phyloP scores from a whole-genome alignment of 441 rosid genomes.

The Aquilaria agallochum region DNA sequence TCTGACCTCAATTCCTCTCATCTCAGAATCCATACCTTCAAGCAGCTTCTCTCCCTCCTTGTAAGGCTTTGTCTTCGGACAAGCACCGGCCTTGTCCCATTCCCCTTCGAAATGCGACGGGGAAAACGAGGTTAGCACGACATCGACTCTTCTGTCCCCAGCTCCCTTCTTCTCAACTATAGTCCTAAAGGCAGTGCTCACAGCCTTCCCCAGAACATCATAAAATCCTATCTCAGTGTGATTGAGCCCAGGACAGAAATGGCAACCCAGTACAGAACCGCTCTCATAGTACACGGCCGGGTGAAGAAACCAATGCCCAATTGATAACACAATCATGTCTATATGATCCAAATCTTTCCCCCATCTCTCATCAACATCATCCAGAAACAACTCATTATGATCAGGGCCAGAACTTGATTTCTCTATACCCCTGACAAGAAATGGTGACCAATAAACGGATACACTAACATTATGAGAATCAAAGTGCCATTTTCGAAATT shows the following conservation, averaged over 20 bases:
- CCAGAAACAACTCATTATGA: conserved; percentile 63
- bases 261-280: conserved; percentile 70
- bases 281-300: conserved; percentile 80
- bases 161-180: conserved; percentile 29
- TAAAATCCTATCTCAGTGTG: conserved; percentile 75
- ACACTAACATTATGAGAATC: conserved; percentile 44
- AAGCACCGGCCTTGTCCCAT: conserved; percentile 89
- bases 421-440: conserved; percentile 76
- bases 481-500: conserved; percentile 75
- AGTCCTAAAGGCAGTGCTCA: conserved; percentile 53
- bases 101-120: conserved; percentile 95
- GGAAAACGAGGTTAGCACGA: conserved; percentile 65
- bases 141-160: conserved; percentile 22
- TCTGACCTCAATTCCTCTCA: conserved; percentile 60
- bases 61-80: conserved; percentile 74
- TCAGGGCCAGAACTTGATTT: conserved; percentile 55
- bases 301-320: conserved; percentile 94
- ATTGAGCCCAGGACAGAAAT: conserved; percentile 66
- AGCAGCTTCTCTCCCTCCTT: conserved; percentile 51
- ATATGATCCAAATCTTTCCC: conserved; percentile 48
- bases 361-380: conserved; percentile 75
- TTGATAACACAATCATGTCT: conserved; percentile 60
- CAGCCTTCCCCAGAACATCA: conserved; percentile 67
- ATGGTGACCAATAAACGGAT: conserved; percentile 95
- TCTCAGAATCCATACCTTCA: conserved; percentile 77